phyloP scores from a whole-genome alignment of 352 stramenopile genomes.

The Saprolegnia parasitica region DNA sequence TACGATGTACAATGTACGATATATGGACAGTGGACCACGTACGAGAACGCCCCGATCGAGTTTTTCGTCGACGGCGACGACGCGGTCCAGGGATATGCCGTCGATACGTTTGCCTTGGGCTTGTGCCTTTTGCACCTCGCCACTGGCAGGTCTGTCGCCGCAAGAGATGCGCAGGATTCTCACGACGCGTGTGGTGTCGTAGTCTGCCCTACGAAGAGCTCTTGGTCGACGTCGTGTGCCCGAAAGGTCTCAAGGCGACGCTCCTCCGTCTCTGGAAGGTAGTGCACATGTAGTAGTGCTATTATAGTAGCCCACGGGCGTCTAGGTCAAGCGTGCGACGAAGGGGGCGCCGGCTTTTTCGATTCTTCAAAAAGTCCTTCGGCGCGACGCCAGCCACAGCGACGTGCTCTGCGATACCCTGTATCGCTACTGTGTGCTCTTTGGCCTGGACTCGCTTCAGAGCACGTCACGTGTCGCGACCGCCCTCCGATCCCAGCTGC shows the following conservation, averaged over 20 bases:
- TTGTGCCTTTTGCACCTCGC: slow-evolving; percentile 96
- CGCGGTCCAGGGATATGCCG: slow-evolving; percentile 85
- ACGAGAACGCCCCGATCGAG: slow-evolving; percentile 97
- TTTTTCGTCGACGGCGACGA: slow-evolving; percentile 92
- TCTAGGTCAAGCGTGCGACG: slow-evolving; percentile 27
- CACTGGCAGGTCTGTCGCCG: slow-evolving; percentile 91
- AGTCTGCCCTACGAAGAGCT: slow-evolving; percentile 97
- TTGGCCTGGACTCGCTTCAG: slow-evolving; percentile 75
- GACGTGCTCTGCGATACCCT: slow-evolving; percentile 92
- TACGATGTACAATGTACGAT: not conserved
- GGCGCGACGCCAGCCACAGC: slow-evolving; percentile 68
- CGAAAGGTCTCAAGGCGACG: slow-evolving; percentile 69
- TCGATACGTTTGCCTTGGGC: slow-evolving; percentile 95
- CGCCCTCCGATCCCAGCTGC: slow-evolving; percentile 45
- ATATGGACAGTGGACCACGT: slow-evolving; percentile 89
- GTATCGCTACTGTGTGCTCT: slow-evolving; percentile 95
- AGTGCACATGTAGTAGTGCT: no score
- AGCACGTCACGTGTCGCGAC: slow-evolving; percentile 39
- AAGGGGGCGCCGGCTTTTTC: slow-evolving; percentile 54
- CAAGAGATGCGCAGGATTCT: no score
- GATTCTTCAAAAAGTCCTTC: slow-evolving; percentile 55
- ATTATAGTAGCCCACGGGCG: no score
- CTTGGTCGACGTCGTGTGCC: slow-evolving; percentile 89
- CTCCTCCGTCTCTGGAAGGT: slow-evolving; percentile 88
- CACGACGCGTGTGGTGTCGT: no score